Evolutionary conservation across 148 eudicot species (phyloP), one percentile per base, ranked within the genome.

Genomic region (Rhododendron vialii): DNA sequence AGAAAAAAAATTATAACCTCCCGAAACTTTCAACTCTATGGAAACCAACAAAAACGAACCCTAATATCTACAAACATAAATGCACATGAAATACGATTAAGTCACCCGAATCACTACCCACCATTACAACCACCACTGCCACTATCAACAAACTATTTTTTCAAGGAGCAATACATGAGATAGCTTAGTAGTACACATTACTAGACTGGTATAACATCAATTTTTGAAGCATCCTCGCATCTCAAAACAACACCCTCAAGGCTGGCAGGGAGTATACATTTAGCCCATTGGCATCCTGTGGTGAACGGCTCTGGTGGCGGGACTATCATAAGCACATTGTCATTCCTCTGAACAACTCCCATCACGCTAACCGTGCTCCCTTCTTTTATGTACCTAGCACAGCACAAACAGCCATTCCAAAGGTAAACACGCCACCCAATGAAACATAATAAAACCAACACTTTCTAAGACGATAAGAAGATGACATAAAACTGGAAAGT

Each of bases 351-450:
- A 51, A 96, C 98, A 7, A 95, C 96, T 30, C 99, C 99, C 95
- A 96, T 95, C 77, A 96, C 95, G 67, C 98, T 95, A 38, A 96
- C 98, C 1, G 98, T 95, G 93, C 99, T 96, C 80, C 99, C 99
- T 92, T 96, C 99, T 90, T 96, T 95, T 85, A 96, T 94, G 89
- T 94, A 95, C 94, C 99, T 96, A 84, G 12, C 22, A 79, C 63
- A 73, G 14, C 48, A 30, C 35, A 55, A 82, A 26, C 75, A 51
- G 7, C 48, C n/a, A 71, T 63, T 55, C 69, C 69, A 24, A 22
- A 22, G 26, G 69, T 63, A 22, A 63, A 63, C 69, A 63, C 28
- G 24, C 69, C 69, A 63, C 11, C 69, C 69, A 22, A 63, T 24
- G 26, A 9, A 24, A 63, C 69, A 22, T 24, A 63, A 63, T 22